These are phyloP conservation scores for Colletotrichum sp. DNA, from an alignment of 2,329 filamentous ascomycete species.

Conservation along the genomic window DNA sequence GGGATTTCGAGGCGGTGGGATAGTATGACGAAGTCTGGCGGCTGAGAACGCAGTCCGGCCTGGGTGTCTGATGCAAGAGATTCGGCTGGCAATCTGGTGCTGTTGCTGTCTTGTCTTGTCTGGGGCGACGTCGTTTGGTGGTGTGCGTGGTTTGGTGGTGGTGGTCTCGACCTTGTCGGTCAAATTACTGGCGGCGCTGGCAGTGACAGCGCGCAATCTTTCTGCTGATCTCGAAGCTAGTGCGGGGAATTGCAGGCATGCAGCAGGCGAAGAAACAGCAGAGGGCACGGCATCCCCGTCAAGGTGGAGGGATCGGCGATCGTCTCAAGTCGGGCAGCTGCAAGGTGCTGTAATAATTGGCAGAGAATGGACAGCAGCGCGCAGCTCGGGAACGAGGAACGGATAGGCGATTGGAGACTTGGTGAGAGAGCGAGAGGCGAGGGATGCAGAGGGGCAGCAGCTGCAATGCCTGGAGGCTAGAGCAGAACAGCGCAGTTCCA, in stretches of 20 bases:
- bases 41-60: not conserved
- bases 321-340: constrained; percentile 9
- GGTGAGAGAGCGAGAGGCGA: not conserved
- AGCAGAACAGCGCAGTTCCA: not conserved
- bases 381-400: not conserved
- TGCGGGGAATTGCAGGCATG: constrained; percentile 18
- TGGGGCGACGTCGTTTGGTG: not conserved
- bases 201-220: constrained; percentile 3
- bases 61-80: not conserved
- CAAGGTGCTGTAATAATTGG: not conserved
- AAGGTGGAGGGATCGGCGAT: constrained; percentile 13
- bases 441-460: not conserved
- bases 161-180: not conserved
- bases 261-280: not conserved
- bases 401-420: not conserved
- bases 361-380: not conserved
- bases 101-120: not conserved
- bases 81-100: not conserved
- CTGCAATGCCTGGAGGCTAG: not conserved
- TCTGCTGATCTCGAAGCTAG: constrained; percentile 15
- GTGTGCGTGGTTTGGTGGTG: not conserved
- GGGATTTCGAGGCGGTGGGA: not conserved
- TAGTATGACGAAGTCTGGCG: not conserved
- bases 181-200: not conserved
- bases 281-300: constrained; percentile 10